Evolutionary conservation across 768 basidiomycete species (phyloP).

Genomic region (Amanita polypyramis): DNA sequence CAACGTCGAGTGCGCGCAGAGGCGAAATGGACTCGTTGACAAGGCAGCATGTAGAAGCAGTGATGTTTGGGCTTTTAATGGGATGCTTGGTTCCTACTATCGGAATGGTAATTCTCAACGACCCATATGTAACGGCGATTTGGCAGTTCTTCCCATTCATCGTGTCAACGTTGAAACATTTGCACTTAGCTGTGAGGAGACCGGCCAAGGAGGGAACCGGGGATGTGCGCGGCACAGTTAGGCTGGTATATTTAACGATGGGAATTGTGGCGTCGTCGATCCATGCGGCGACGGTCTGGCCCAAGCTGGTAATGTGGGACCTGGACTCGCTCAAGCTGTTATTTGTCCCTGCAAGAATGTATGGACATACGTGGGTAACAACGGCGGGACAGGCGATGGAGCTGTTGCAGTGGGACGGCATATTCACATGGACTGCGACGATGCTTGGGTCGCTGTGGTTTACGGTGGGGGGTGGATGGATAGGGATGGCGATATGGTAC

Average conservation of each 20-base stretch:
- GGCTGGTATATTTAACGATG: slow-evolving; percentile 22
- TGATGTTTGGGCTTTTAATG: slow-evolving; percentile 35
- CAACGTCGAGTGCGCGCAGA: slow-evolving; percentile 15
- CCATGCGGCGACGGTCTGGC: slow-evolving; percentile 31
- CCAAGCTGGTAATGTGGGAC: slow-evolving; percentile 17
- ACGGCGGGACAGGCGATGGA: slow-evolving; percentile 23
- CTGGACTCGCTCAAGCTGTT: slow-evolving; percentile 19
- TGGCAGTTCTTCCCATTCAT: slow-evolving; percentile 48
- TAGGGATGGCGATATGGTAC: slow-evolving; percentile 24
- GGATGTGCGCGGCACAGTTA: neutral
- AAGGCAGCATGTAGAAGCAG: slow-evolving; percentile 38
- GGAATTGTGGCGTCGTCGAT: slow-evolving; percentile 33
- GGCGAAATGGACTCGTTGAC: slow-evolving; percentile 23
- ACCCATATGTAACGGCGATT: slow-evolving; percentile 33
- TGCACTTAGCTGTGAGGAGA: slow-evolving; percentile 31
- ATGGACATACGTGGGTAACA: slow-evolving; percentile 7
- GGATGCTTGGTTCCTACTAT: slow-evolving; percentile 37
- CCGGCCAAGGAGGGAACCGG: slow-evolving; percentile 19
- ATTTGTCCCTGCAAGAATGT: slow-evolving; percentile 24
- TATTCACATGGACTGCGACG: slow-evolving; percentile 27
- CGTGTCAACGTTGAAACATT: slow-evolving; percentile 27
- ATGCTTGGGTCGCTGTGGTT: slow-evolving; percentile 43
- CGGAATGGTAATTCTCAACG: slow-evolving; percentile 30
- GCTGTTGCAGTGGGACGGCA: slow-evolving; percentile 43
- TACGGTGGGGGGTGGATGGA: slow-evolving; percentile 15